Evolutionary conservation across 768 basidiomycete species (phyloP), one percentile per base, ranked within the genome.

Genomic region (Boletus rufocinnamomeus): DNA sequence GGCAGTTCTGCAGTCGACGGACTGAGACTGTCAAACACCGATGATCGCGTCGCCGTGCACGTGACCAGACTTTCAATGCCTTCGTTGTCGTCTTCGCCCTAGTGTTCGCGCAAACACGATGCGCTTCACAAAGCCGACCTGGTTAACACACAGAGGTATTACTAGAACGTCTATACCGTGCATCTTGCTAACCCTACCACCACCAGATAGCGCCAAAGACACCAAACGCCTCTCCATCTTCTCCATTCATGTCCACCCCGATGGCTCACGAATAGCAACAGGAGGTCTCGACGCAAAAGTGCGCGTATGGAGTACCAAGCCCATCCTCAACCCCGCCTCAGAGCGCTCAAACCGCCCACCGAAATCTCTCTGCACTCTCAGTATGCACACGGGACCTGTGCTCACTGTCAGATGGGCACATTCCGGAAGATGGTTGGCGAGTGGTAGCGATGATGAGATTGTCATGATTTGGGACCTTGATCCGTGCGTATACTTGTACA

Each of bases 401-500:
- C 77, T 98, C 30, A 85, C 88, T 14, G 90, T 98, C 19, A 76
- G 95, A 49, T 99, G 96, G 95, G 92, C 94, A 13, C 86, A 95
- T 74, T 92, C 90, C 11, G 97, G 97, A 11, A 77, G 89, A 51
- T 98, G 91, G 87, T 79, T 99, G 21, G 97, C 97, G 6, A 95
- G 92, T 68, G 97, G 97, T 23, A 93, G 94, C 62, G 97, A 99
- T 73, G 97, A 98, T 69, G 85, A 88, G 69, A 90, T 95, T 63
- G 86, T 97, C 32, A 91, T 98, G 88, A 86, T 98, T 37, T 99
- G 95, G 97, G 93, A 95, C 69, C 82, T 94, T 49, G 95, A 97
- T 75, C 93, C 92, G 94, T 97, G 71, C 77, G 94, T 49, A 54
- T 57, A 1, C 27, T 23, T 48, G 21, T 11, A 11, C 27, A 23